A percentile compares a stretch with the other conserved stretches of the same genome.
phyloP scores from a whole-genome alignment of 2,329 filamentous ascomycete species.

The Epichloe sylvatica region DNA sequence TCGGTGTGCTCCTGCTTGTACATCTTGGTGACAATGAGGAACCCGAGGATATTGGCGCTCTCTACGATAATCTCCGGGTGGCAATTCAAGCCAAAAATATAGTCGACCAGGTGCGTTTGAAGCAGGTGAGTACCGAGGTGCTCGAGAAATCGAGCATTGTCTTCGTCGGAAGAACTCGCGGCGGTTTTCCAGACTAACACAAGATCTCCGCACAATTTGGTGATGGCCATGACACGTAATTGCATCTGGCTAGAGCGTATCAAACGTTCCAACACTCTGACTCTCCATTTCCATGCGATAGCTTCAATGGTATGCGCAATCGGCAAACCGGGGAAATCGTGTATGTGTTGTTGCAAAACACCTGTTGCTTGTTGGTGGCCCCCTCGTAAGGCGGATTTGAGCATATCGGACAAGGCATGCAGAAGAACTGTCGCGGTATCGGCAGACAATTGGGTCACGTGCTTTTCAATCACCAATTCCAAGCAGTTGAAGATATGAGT shows the following conservation, averaged over 20 bases:
- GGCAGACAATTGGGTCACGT: conserved; percentile 34
- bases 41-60: conserved; percentile 73
- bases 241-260: conserved; percentile 84
- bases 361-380: conserved; percentile 22
- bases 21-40: conserved; percentile 64
- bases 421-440: conserved; percentile 30
- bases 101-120: conserved; percentile 60
- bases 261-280: conserved; percentile 54
- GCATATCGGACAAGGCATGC: conserved; percentile 28
- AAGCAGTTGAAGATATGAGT: conserved; percentile 28
- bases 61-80: conserved; percentile 80
- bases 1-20: conserved; percentile 63
- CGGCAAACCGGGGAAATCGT: conserved; percentile 23
- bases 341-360: conserved; percentile 12
- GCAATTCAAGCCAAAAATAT: conserved; percentile 79
- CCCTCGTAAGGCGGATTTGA: conserved; percentile 26
- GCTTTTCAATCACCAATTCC: conserved; percentile 37
- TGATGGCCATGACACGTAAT: conserved; percentile 64
- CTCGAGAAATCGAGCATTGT: conserved; percentile 37
- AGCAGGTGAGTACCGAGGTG: conserved; percentile 59
- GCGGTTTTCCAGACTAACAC: conserved; percentile 50
- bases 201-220: conserved; percentile 58
- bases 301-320: conserved; percentile 30
- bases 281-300: conserved; percentile 52
- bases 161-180: conserved; percentile 31